Percentiles rank a stretch among this genome's conserved stretches.
Conservation (phyloP, 495 filamentous ascomycete species). For the Neurospora pannonica region DNA sequence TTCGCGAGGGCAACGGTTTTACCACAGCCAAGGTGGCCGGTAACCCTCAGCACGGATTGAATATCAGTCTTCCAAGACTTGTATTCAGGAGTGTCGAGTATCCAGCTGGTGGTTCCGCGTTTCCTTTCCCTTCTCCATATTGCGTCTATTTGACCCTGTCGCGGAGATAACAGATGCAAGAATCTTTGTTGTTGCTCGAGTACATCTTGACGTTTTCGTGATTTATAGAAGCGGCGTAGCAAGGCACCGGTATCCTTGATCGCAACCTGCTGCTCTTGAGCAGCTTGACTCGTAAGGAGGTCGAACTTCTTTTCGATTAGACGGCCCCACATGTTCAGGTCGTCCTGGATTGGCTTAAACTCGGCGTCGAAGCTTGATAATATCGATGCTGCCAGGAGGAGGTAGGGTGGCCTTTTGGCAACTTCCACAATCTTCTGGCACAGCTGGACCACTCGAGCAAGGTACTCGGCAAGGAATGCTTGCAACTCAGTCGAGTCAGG, state of each 20-base stretch:
- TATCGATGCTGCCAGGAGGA: not conserved
- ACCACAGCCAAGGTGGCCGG: not conserved
- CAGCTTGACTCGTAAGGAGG: too few species aligned
- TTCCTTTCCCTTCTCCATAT: constrained; percentile 2
- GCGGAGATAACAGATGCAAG: not conserved
- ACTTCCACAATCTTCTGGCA: not conserved
- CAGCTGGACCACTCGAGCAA: not conserved
- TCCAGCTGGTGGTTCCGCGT: not conserved
- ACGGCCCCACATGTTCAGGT: not conserved
- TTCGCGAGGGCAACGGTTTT: not conserved
- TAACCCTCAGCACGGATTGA: not conserved
- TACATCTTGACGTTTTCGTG: not conserved
- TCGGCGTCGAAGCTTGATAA: not conserved
- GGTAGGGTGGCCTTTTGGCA: not conserved
- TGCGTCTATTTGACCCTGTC: not conserved
- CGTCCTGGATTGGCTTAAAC: not conserved
- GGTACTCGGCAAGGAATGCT: not conserved
- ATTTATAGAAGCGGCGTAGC: not conserved
- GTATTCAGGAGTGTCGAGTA: not conserved
- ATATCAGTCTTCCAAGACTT: constrained; percentile 1
- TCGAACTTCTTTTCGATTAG: not conserved
- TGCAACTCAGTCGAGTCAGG: not conserved
- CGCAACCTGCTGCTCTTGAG: too few species aligned
- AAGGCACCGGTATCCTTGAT: too few species aligned
- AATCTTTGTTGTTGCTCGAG: not conserved